Percentiles rank a stretch among this genome's conserved stretches.
Evolutionary conservation across 177 flowering plant genomes (phyloP).

Genomic region (Vitis hybrid): DNA sequence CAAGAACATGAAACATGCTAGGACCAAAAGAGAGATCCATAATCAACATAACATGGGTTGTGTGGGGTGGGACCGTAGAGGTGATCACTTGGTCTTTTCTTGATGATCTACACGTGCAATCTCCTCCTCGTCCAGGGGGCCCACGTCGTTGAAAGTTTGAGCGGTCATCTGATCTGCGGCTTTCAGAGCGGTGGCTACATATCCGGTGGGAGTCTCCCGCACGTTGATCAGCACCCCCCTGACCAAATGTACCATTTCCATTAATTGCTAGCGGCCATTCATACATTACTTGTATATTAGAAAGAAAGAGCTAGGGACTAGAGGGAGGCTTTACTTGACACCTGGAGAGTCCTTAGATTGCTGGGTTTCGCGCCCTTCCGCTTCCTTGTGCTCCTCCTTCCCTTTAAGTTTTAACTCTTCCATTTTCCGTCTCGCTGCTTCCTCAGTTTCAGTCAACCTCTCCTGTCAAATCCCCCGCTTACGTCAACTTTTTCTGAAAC

Average conservation of each 20-base stretch:
- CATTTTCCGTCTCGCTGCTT: slow-evolving; percentile 49
- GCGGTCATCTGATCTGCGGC: slow-evolving; percentile 49
- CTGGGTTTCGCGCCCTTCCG: slow-evolving; percentile 7
- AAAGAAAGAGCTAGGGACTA: background rate
- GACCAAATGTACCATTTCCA: background rate
- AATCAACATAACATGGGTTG: too few species aligned
- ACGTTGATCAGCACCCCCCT: slow-evolving; percentile 18
- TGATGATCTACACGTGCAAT: slow-evolving; percentile 11
- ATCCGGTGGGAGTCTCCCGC: slow-evolving; percentile 26
- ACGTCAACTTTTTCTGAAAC: background rate
- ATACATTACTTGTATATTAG: too few species aligned
- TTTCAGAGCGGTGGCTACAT: slow-evolving; percentile 30
- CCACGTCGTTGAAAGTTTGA: slow-evolving; percentile 58
- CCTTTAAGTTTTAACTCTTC: slow-evolving; percentile 42
- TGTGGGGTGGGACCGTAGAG: too few species aligned
- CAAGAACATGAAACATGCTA: too few species aligned
- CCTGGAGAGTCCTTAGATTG: slow-evolving; percentile 8
- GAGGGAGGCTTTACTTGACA: slow-evolving; percentile 5
- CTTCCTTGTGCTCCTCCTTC: slow-evolving; percentile 25
- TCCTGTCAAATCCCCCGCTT: slow-evolving; percentile 34
- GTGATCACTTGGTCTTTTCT: slow-evolving; percentile 22
- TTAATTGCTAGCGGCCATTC: too few species aligned
- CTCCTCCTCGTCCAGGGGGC: slow-evolving; percentile 39
- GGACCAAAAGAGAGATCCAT: too few species aligned
- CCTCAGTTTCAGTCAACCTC: slow-evolving; percentile 37